These are phyloP conservation scores for Xylaria sp. DNA, from an alignment of 2,329 filamentous ascomycete genomes.

Conservation along the genomic window DNA sequence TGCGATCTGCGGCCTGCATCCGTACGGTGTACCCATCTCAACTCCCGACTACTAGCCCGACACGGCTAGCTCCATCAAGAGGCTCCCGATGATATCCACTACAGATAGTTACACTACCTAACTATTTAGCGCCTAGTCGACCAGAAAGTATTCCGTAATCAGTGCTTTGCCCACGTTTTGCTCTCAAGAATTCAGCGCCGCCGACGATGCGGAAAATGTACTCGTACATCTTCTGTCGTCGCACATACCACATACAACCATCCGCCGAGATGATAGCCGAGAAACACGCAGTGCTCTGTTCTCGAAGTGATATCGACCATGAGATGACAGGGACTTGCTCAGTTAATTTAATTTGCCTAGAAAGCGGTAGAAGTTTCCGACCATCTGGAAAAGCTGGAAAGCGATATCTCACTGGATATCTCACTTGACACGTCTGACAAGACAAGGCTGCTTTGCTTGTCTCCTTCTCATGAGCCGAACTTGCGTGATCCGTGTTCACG, in stretches of 20 bases:
- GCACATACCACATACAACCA: too few species aligned
- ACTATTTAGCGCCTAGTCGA: neutral
- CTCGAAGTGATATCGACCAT: too few species aligned
- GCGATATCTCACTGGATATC: neutral
- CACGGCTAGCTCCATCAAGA: neutral
- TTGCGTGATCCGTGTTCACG: constrained; percentile 3
- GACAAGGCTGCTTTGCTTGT: constrained; percentile 4
- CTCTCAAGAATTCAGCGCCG: too few species aligned
- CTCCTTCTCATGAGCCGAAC: constrained; percentile 1
- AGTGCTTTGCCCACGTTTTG: too few species aligned
- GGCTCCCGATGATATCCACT: neutral
- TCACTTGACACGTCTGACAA: constrained; percentile 7
- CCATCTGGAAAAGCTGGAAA: neutral
- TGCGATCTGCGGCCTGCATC: too few species aligned
- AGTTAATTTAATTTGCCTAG: neutral
- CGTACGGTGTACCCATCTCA: neutral
- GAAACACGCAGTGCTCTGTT: too few species aligned
- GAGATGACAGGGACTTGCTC: too few species aligned
- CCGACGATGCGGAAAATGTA: too few species aligned
- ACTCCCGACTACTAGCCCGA: neutral
- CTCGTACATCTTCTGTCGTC: too few species aligned
- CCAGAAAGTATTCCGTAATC: too few species aligned
- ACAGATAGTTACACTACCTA: neutral
- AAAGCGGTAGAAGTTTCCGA: neutral
- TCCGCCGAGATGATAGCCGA: too few species aligned